Percentiles rank a stretch among this genome's conserved stretches.
These are phyloP conservation scores for Waltergamsia citrina DNA, from an alignment of 2,329 filamentous ascomycete genomes.

Conservation along the genomic window DNA sequence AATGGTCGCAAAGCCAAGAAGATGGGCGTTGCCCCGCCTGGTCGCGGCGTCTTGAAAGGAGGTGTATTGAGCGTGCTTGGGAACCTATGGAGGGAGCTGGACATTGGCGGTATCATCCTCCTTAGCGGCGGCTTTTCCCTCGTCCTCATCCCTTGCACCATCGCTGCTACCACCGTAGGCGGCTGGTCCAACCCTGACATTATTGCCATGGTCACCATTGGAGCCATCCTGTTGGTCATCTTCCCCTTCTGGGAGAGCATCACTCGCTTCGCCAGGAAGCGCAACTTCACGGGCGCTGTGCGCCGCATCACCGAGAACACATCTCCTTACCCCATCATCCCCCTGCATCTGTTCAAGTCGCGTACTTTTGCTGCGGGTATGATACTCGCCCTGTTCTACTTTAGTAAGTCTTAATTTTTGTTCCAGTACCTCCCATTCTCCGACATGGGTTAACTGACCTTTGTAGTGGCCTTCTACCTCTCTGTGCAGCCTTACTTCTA, in stretches of 20 bases:
- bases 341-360: conserved; percentile 15
- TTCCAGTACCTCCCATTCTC: not conserved
- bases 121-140: conserved; percentile 44
- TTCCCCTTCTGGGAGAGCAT: conserved; percentile 47
- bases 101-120: conserved; percentile 45
- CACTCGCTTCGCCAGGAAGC: conserved; percentile 8
- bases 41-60: conserved; percentile 27
- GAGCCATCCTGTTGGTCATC: conserved; percentile 41
- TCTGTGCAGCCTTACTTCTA: conserved; percentile 22
- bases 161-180: conserved; percentile 32
- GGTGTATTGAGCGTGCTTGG: conserved; percentile 29
- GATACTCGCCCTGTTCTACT: conserved; percentile 11
- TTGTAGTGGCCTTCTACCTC: conserved; percentile 16
- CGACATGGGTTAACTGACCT: not conserved
- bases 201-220: conserved; percentile 46
- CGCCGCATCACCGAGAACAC: conserved; percentile 13
- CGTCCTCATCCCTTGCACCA: conserved; percentile 55
- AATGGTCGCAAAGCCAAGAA: conserved; percentile 42
- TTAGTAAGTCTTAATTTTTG: conserved; percentile 29
- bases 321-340: conserved; percentile 24
- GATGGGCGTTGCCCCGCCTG: conserved; percentile 15
- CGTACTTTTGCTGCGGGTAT: conserved; percentile 34
- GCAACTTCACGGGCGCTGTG: conserved; percentile 16
- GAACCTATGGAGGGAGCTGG: conserved; percentile 48
- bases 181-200: conserved; percentile 40